A percentile compares a stretch with the other conserved stretches of the same genome.
phyloP scores from a whole-genome alignment of 1,284 basidiomycete species.

The Ganoderma leucocontextum region DNA sequence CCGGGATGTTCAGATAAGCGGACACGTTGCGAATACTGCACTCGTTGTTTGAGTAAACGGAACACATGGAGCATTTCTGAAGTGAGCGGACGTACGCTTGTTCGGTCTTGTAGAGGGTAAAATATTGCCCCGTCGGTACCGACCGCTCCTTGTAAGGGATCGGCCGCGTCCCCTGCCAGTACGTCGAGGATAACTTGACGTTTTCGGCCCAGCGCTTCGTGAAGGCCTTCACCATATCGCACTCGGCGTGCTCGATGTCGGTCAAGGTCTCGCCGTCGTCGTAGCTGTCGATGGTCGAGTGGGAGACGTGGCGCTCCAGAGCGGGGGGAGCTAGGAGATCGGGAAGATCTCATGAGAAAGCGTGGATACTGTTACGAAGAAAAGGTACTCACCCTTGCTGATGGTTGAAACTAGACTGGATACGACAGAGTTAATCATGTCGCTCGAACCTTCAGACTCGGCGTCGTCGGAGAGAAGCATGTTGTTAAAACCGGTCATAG shows the following conservation, averaged over 20 bases:
- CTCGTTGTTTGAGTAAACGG: not conserved
- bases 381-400: slow-evolving; percentile 9
- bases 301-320: slow-evolving; percentile 12
- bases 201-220: slow-evolving; percentile 19
- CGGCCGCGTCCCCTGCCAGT: slow-evolving; percentile 20
- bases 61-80: not conserved
- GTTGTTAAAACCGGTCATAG: slow-evolving; percentile 13
- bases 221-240: slow-evolving; percentile 16
- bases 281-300: not conserved
- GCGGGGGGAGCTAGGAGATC: slow-evolving; percentile 10
- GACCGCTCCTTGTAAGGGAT: slow-evolving; percentile 13
- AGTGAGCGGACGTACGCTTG: slow-evolving; percentile 15
- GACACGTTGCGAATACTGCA: slow-evolving; percentile 15
- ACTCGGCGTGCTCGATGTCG: slow-evolving; percentile 8
- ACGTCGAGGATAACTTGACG: slow-evolving; percentile 13
- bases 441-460: not conserved
- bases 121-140: not conserved
- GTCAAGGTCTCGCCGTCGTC: slow-evolving; percentile 7
- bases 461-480: slow-evolving; percentile 6
- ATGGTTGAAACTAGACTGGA: slow-evolving; percentile 14
- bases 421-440: not conserved
- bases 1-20: slow-evolving; percentile 7
- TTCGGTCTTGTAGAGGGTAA: slow-evolving; percentile 17
- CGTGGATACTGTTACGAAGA: not conserved
- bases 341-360: not conserved